Percentiles rank a stretch among this genome's conserved stretches.
Conservation (phyloP, 2,329 filamentous ascomycete genomes). For the Diaporthe ilicicola region DNA sequence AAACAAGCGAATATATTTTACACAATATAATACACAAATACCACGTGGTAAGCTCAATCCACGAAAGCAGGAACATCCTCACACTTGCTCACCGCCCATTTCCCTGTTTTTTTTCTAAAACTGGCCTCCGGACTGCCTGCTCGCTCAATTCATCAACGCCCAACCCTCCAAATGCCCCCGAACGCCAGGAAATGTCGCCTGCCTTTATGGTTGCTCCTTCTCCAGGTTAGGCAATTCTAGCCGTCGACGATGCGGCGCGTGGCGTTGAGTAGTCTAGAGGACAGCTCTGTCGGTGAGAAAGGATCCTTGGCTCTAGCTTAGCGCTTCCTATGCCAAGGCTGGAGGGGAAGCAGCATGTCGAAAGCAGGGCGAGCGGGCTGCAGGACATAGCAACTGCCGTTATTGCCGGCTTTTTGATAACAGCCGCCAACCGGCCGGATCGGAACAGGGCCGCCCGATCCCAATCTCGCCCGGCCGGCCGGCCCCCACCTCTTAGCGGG, state of each 20-base stretch:
- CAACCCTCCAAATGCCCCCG: not conserved
- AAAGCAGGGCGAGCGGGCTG: not conserved
- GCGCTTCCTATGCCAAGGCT: constrained; percentile 13
- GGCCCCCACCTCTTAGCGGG: no score
- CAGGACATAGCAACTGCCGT: not conserved
- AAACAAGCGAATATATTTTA: constrained; percentile 1
- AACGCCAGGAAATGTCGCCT: constrained; percentile 3
- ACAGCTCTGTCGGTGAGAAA: constrained; percentile 3
- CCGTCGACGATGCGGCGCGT: constrained; percentile 28
- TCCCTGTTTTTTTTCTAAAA: constrained; percentile 3
- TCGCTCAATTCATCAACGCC: not conserved
- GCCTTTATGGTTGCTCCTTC: not conserved
- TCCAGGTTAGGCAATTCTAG: constrained; percentile 6
- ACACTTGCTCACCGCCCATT: constrained; percentile 13
- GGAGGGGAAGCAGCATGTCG: not conserved
- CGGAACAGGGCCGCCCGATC: not conserved
- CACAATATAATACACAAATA: constrained; percentile 25
- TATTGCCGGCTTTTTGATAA: not conserved
- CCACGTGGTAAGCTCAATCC: constrained; percentile 19
- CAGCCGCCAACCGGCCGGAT: not conserved
- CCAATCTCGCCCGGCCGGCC: not conserved
- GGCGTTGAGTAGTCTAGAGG: constrained; percentile 14
- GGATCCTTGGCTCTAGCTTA: constrained; percentile 5
- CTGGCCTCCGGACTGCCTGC: not conserved
- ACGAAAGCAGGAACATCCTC: constrained; percentile 1